These are phyloP conservation scores for Mycena galericulata DNA, from an alignment of 768 basidiomycete species.

Conservation along the genomic window DNA sequence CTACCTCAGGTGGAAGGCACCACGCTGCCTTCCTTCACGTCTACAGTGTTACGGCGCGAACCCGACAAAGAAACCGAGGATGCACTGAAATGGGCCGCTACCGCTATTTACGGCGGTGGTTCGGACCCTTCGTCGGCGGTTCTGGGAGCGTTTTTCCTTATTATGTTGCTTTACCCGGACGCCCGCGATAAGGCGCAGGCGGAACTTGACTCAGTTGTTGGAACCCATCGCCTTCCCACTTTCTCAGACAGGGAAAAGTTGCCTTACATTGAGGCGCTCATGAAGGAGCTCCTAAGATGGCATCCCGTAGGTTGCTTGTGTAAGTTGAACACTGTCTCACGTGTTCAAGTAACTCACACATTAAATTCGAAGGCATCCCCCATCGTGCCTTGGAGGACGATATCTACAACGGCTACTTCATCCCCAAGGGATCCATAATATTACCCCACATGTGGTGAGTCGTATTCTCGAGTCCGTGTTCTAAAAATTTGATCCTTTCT, in stretches of 20 bases:
- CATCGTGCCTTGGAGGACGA: slow-evolving; percentile 34
- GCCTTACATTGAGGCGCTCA: slow-evolving; percentile 45
- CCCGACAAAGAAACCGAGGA: slow-evolving; percentile 52
- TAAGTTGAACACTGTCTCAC: slow-evolving; percentile 29
- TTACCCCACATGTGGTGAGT: slow-evolving; percentile 28
- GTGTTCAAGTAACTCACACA: neutral
- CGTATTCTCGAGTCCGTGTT: neutral
- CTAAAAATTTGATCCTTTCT: neutral
- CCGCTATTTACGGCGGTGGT: slow-evolving; percentile 41
- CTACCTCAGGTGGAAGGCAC: slow-evolving; percentile 49
- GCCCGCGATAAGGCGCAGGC: slow-evolving; percentile 46
- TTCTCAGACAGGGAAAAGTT: slow-evolving; percentile 43
- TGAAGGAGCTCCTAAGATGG: slow-evolving; percentile 48
- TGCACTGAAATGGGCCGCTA: slow-evolving; percentile 53
- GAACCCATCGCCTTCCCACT: slow-evolving; percentile 44
- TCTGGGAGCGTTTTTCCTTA: slow-evolving; percentile 45
- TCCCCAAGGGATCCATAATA: slow-evolving; percentile 29
- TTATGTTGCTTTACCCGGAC: slow-evolving; percentile 46
- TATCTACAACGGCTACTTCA: slow-evolving; percentile 38
- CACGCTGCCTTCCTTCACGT: slow-evolving; percentile 54
- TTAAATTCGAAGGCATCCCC: slow-evolving; percentile 21
- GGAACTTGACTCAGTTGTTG: slow-evolving; percentile 48
- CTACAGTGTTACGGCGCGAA: slow-evolving; percentile 49
- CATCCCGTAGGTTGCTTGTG: slow-evolving; percentile 43
- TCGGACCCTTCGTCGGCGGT: slow-evolving; percentile 48